Base-by-base conservation (phyloP, 75 land plant genomes). In the Pinus tabuliformis region DNA sequence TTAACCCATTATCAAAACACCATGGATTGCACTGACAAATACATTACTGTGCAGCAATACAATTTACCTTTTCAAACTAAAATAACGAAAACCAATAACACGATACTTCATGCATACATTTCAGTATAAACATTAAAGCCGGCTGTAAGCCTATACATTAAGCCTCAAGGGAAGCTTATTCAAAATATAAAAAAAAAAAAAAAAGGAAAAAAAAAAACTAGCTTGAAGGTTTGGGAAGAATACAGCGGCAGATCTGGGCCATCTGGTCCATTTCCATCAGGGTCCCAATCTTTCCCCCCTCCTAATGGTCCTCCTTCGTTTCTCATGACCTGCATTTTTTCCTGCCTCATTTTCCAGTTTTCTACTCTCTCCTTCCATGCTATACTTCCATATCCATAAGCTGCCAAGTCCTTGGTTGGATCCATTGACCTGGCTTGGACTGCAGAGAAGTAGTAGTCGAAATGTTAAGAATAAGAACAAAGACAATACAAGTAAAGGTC, bases 321-420 rank as follows among this genome's bases (percentile, higher is more conserved):
- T 80, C 83, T 85, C 76, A 83, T 81, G 66, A 89, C 82, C 74
- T 90, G 90, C 79, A 92, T 72, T 73, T 86, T 95, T 30, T 88
- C 95, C 58, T 97, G 95, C 76, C 83, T 87, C 73, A 52, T 83
- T 87, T 84, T 95, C 95, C 98, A 97, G 39, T 89, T 89, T 42
- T 97, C 98, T 77, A 92, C 78, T 74, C 92, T 74, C 58, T 97
- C 94, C 80, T 97, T 97, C 98, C 99, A 97, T 0, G 99, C 92
- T 58, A 97, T 94, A 81, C 92, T 95, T 62, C 99, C 99, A 88
- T 95, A 97, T 12, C 99, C 99, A 78, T 97, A 97, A 2, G 87
- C 90, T 49, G 99, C 87, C 64, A 92, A 78, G 65, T 97, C 99
- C 72, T 91, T 97, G 24, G 81, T 85, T 2, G 99, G 98, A 82